Conservation (phyloP, 805 yeast genomes). For the Wickerhamomyces ciferrii region DNA sequence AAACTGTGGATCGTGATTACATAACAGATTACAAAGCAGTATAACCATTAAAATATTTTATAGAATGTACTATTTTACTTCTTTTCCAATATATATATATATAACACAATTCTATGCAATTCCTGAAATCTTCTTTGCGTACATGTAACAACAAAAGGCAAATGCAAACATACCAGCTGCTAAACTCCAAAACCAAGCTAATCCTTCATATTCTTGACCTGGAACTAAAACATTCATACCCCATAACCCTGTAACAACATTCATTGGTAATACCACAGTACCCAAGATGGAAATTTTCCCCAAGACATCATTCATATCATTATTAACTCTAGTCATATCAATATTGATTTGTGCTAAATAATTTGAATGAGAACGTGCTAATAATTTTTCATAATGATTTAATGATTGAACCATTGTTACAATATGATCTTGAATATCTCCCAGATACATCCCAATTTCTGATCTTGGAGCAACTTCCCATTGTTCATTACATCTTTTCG, state of each 20-base stretch:
- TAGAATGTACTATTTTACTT: too few species aligned
- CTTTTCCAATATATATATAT: too few species aligned
- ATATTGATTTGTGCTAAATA: conserved; percentile 95
- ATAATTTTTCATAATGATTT: conserved; percentile 89
- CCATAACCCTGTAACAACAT: conserved; percentile 95
- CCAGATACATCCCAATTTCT: conserved; percentile 91
- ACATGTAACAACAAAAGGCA: conserved; percentile 41
- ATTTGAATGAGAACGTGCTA: conserved; percentile 94
- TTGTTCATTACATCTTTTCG: conserved; percentile 83
- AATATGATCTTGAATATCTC: conserved; percentile 97
- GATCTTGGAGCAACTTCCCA: conserved; percentile 75
- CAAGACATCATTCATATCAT: conserved; percentile 93
- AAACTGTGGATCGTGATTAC: too few species aligned
- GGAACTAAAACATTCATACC: conserved; percentile 98
- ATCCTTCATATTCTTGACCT: conserved; percentile 67
- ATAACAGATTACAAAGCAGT: too few species aligned
- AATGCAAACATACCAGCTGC: conserved; percentile 38
- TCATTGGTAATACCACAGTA: conserved; percentile 92
- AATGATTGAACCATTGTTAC: conserved; percentile 95
- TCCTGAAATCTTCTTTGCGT: conserved; percentile 41
- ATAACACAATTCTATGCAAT: conserved; percentile 1
- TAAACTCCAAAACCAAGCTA: conserved; percentile 63
- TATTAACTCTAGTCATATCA: conserved; percentile 95
- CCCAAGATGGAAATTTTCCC: conserved; percentile 92
- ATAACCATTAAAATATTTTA: too few species aligned